Evolutionary conservation across 129 eudicot species (phyloP).

Genomic region (Centaurea solstitialis): DNA sequence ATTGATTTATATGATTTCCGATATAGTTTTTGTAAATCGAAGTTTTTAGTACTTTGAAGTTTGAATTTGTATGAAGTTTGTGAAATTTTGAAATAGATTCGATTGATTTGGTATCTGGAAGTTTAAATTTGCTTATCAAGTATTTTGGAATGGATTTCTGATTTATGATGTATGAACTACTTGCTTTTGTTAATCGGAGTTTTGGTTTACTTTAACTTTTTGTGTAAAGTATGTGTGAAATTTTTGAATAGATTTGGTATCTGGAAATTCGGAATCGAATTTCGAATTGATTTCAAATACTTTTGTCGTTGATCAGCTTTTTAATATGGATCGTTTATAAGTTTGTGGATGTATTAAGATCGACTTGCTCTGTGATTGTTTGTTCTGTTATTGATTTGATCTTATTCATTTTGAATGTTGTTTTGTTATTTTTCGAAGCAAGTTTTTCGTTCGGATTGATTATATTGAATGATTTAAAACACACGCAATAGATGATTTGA

Average conservation of each 20-base stretch:
- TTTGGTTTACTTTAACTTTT: neutral
- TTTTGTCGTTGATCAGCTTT: constrained; percentile 16
- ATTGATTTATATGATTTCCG: neutral
- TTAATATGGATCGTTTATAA: neutral
- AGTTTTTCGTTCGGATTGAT: neutral
- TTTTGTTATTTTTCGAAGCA: neutral
- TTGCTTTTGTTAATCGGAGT: neutral
- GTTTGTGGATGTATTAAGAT: neutral
- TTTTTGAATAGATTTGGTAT: constrained; percentile 4
- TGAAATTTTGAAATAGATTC: neutral
- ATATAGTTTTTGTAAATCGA: neutral
- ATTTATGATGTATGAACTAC: neutral
- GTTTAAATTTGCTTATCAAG: neutral
- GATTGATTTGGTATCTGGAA: constrained; percentile 11
- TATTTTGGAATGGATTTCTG: neutral
- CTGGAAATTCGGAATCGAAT: constrained; percentile 16
- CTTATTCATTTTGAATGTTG: neutral
- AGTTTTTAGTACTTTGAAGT: neutral
- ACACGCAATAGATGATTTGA: neutral
- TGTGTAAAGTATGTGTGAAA: neutral
- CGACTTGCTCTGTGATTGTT: constrained; percentile 6
- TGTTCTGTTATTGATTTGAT: neutral
- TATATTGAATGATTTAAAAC: neutral
- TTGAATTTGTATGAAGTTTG: constrained; percentile 1
- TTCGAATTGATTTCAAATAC: neutral